Evolutionary conservation across 305 asterid genomes (phyloP).

Genomic region (Rubia peregrina): DNA sequence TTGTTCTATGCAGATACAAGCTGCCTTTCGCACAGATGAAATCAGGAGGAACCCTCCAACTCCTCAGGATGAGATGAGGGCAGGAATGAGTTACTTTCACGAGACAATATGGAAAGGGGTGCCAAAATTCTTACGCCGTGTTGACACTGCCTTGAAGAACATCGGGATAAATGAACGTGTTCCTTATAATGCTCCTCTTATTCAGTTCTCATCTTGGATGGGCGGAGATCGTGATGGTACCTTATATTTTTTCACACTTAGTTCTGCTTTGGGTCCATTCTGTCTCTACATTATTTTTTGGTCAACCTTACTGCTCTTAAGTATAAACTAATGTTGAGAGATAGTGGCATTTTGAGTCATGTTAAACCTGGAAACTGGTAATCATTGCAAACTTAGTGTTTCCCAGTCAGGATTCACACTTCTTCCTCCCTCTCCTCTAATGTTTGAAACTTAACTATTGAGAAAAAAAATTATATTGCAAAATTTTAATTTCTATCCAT

Average conservation of each 20-base stretch:
- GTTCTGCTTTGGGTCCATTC: not conserved
- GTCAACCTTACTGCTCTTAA: not conserved
- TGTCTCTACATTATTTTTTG: not conserved
- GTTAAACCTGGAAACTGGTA: not conserved
- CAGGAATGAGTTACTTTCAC: constrained; percentile 91
- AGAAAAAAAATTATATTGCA: too few relatives aligned
- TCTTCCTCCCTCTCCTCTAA: not conserved
- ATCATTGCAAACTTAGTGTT: not conserved
- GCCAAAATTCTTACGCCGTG: constrained; percentile 80
- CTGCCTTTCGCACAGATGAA: constrained; percentile 93
- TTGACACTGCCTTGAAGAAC: constrained; percentile 88
- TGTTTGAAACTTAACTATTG: not conserved
- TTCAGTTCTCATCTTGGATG: constrained; percentile 95
- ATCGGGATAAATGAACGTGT: constrained; percentile 84
- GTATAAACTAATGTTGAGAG: not conserved
- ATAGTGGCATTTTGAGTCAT: not conserved
- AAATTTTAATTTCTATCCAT: not conserved
- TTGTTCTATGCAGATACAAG: constrained; percentile 61
- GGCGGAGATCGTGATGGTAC: constrained; percentile 96
- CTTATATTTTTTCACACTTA: constrained; percentile 12
- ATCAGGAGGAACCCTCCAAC: constrained; percentile 88
- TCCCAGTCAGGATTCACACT: not conserved
- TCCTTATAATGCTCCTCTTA: constrained; percentile 85
- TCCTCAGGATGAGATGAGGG: constrained; percentile 97
- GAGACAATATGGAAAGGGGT: constrained; percentile 97